Evolutionary conservation across 2,329 filamentous ascomycete genomes (phyloP).

Genomic region (Calonectria naviculata): DNA sequence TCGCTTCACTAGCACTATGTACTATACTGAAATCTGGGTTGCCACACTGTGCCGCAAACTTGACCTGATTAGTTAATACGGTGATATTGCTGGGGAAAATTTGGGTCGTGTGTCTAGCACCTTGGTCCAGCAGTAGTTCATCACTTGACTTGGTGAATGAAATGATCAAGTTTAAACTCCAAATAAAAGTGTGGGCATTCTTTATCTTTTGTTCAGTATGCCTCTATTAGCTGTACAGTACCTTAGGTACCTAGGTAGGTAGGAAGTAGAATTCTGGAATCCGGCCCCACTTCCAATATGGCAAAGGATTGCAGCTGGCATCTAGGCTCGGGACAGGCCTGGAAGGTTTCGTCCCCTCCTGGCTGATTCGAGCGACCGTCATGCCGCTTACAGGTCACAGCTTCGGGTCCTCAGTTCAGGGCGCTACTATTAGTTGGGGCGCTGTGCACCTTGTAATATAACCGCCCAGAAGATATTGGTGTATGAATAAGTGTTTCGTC

Average conservation of each 20-base stretch:
- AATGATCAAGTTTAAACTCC: background rate
- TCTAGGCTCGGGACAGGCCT: conserved; percentile 3
- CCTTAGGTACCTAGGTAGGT: too few species aligned
- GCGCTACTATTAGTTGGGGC: conserved; percentile 19
- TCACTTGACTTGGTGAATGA: background rate
- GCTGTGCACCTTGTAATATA: conserved; percentile 32
- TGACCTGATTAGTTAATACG: background rate
- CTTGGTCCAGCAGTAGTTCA: background rate
- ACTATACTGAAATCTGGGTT: background rate
- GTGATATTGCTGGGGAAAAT: background rate
- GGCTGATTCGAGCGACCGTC: background rate
- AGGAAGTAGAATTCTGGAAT: conserved; percentile 14
- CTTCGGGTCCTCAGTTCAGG: conserved; percentile 5
- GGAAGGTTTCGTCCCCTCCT: conserved; percentile 1
- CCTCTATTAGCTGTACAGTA: background rate
- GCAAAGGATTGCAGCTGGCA: conserved; percentile 23
- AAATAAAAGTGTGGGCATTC: background rate
- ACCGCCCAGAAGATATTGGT: conserved; percentile 29
- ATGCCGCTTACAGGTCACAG: conserved; percentile 4
- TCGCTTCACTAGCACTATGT: background rate
- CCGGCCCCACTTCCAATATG: conserved; percentile 15
- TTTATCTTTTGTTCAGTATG: background rate
- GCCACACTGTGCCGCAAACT: background rate
- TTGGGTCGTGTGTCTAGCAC: background rate
- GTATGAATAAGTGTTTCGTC: conserved; percentile 31